Evolutionary conservation across 805 yeast species (phyloP), one percentile per base, ranked within the genome.

Genomic region (Saccharomycopsis oosterbeekiorum): DNA sequence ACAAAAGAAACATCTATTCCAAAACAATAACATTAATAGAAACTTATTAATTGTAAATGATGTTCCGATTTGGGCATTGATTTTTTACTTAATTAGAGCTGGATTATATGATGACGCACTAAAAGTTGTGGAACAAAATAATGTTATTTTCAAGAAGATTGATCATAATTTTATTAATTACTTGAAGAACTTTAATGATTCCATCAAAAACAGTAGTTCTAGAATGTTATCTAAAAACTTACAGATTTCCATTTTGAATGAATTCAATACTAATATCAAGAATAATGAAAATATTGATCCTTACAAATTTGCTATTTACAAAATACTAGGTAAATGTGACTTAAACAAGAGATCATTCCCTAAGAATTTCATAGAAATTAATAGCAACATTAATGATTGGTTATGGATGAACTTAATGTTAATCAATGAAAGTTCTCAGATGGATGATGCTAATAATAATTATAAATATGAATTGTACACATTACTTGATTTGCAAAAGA

Each of bases 21-120:
- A 75, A 59, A 78, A 76, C 21, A 73, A 76, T 39, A 79, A 87
- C 85, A 78, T 77, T 60, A 67, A 79, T 42, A 75, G 77, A n/a
- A 80, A 81, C 63, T 67, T 88, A 56, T 79, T 86, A 50, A 75
- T 86, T 60, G 84, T 90, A 26, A 92, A 93, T 72, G 91, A 91
- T 17, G 76, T 82, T 1, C 98, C 98, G 10, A 82, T 94, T n/a
- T 93, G 99, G 99, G 97, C 97, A 0, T 74, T 90, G 43, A 74
- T 94, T 11, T 94, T 87, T 70, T 93, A 89, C 72, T 76, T 93
- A 64, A 71, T 94, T 58, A 84, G 99, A 69, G 85, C 93, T 2
- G 98, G 99, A 1, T 81, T 88, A 65, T 74, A 82, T 65, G 76
- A 82, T 56, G 98, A 92, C 66, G 97, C 97, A 0, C 74, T 88